Percentiles rank a stretch among this genome's conserved stretches.
Evolutionary conservation across 2,329 filamentous ascomycete genomes (phyloP).

Genomic region (Colletotrichum destructivum): DNA sequence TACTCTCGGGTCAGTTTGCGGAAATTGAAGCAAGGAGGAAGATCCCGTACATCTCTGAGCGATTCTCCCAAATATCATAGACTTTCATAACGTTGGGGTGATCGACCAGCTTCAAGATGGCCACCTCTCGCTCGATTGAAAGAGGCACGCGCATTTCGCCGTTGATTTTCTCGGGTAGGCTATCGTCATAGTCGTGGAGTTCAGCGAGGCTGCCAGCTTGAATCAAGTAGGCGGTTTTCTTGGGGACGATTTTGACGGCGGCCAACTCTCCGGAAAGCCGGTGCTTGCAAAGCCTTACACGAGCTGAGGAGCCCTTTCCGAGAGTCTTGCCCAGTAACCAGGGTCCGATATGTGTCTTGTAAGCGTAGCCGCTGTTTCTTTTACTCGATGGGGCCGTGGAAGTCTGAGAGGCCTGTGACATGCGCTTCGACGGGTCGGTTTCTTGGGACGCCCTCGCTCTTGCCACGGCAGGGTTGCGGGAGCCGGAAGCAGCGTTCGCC

Average conservation of each 20-base stretch:
- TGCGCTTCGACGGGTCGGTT: slow-evolving; percentile 54
- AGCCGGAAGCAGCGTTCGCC: slow-evolving; percentile 28
- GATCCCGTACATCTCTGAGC: slow-evolving; percentile 83
- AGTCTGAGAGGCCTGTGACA: slow-evolving; percentile 59
- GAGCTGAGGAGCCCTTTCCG: slow-evolving; percentile 90
- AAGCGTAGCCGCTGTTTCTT: slow-evolving; percentile 56
- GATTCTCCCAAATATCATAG: slow-evolving; percentile 98
- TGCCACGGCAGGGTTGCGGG: slow-evolving; percentile 46
- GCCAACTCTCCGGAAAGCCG: slow-evolving; percentile 83
- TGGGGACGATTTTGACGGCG: slow-evolving; percentile 96
- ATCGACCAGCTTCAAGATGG: slow-evolving; percentile 96
- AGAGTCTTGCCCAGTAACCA: slow-evolving; percentile 94
- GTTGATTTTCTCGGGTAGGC: slow-evolving; percentile 66
- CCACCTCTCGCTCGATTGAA: slow-evolving; percentile 93
- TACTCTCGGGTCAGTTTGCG: slow-evolving; percentile 56
- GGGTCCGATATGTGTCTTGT: slow-evolving; percentile 87
- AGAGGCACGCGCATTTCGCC: slow-evolving; percentile 83
- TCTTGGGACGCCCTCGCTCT: slow-evolving; percentile 48
- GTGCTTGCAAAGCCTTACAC: slow-evolving; percentile 89
- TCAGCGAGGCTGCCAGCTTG: slow-evolving; percentile 89
- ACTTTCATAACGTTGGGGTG: slow-evolving; percentile 95
- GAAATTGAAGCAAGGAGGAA: not conserved
- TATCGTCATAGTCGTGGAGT: slow-evolving; percentile 81
- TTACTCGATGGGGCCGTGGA: slow-evolving; percentile 55
- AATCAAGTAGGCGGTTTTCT: slow-evolving; percentile 82